A percentile compares a stretch with the other conserved stretches of the same genome.
Evolutionary conservation across 768 basidiomycete genomes (phyloP).

Genomic region (Multifurca ochricompacta): DNA sequence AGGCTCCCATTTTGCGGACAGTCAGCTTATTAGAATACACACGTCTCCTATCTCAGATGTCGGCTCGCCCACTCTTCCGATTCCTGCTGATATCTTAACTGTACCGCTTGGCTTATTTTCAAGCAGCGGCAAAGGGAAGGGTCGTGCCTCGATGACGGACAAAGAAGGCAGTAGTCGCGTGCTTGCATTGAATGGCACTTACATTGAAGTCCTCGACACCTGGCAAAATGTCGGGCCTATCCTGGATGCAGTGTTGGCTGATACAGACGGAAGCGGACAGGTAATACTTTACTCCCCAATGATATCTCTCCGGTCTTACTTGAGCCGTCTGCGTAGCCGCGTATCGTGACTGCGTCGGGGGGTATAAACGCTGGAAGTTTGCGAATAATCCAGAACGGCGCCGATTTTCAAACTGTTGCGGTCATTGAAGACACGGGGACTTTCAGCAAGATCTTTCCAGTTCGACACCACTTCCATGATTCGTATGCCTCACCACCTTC

Average conservation of each 20-base stretch:
- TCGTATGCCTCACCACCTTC: slow-evolving; percentile 29
- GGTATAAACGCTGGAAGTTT: slow-evolving; percentile 69
- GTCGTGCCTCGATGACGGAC: slow-evolving; percentile 39
- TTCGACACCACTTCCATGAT: slow-evolving; percentile 41
- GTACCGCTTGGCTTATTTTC: slow-evolving; percentile 33
- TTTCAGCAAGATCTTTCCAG: slow-evolving; percentile 56
- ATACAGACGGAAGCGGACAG: slow-evolving; percentile 64
- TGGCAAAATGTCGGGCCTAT: slow-evolving; percentile 81
- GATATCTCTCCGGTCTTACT: not conserved
- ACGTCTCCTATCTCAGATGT: slow-evolving; percentile 35
- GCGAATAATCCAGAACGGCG: slow-evolving; percentile 72
- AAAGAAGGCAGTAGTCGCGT: slow-evolving; percentile 21
- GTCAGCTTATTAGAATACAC: slow-evolving; percentile 62
- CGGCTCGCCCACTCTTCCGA: slow-evolving; percentile 40
- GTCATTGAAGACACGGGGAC: slow-evolving; percentile 47
- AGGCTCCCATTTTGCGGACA: slow-evolving; percentile 77
- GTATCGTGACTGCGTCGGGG: slow-evolving; percentile 83
- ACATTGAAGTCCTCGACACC: slow-evolving; percentile 51
- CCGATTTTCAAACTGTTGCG: slow-evolving; percentile 64
- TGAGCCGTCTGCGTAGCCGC: slow-evolving; percentile 37
- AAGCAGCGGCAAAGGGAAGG: slow-evolving; percentile 28
- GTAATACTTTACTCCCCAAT: slow-evolving; percentile 31
- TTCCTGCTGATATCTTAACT: slow-evolving; percentile 42
- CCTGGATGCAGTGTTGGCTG: slow-evolving; percentile 68
- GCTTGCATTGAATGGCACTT: slow-evolving; percentile 39